A percentile compares a stretch with the other conserved stretches of the same genome.
phyloP scores from a whole-genome alignment of 129 eudicot genomes.

The Smallanthus sonchifolius region DNA sequence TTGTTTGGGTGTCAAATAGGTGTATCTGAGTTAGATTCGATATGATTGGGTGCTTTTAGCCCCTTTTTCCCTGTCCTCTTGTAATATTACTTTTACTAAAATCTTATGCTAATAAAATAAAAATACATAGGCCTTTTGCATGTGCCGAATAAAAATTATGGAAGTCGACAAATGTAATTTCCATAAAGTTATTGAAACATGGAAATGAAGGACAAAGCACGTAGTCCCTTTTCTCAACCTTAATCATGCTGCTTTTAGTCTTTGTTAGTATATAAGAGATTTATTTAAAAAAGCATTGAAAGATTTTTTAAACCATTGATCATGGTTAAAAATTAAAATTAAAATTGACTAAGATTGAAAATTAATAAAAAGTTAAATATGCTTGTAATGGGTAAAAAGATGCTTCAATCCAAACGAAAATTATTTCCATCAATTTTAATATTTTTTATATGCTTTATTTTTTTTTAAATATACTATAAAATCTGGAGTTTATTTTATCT shows the following conservation, averaged over 20 bases:
- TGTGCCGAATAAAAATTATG: constrained; percentile 8
- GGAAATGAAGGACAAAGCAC: neutral
- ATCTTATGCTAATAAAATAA: neutral
- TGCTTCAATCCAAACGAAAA: too few species aligned
- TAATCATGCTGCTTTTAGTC: neutral
- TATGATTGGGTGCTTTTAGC: neutral
- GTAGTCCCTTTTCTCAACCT: neutral
- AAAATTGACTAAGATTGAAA: too few species aligned
- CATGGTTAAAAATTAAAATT: too few species aligned
- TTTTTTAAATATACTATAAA: too few species aligned
- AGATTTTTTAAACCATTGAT: too few species aligned
- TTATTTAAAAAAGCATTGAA: neutral
- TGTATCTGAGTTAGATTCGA: neutral
- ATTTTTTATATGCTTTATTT: too few species aligned
- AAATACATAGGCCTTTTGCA: constrained; percentile 9
- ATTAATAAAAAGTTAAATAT: too few species aligned
- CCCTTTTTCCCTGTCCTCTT: neutral
- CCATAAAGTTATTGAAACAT: neutral
- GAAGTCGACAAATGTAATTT: constrained; percentile 11
- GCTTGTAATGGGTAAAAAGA: too few species aligned
- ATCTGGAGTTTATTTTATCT: too few species aligned
- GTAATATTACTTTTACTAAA: neutral
- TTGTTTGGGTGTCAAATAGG: neutral
- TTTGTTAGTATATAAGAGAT: neutral
- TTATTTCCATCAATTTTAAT: too few species aligned